A percentile compares a stretch with the other conserved stretches of the same genome.
phyloP scores from a whole-genome alignment of 139 green algal genomes.

The Chlorella sp. region DNA sequence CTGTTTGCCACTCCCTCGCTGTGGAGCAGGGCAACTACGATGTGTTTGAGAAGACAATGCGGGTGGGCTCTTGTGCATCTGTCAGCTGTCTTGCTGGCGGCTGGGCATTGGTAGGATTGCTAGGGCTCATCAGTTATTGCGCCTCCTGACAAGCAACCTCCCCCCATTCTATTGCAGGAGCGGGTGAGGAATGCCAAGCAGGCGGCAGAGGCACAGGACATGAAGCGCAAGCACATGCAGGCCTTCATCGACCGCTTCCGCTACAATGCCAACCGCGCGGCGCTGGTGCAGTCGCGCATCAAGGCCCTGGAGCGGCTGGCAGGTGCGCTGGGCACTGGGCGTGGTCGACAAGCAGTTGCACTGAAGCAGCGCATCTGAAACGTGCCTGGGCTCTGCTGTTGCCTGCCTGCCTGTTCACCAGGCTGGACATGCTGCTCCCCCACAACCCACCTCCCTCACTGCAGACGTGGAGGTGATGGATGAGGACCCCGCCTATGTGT shows the following conservation, averaged over 20 bases:
- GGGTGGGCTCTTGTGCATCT: too few species aligned
- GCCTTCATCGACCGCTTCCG: constrained; percentile 94
- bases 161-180: constrained; percentile 10
- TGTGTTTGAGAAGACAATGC: constrained; percentile 53
- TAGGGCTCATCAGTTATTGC: too few species aligned
- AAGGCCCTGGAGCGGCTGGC: constrained; percentile 92
- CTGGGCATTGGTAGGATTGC: too few species aligned
- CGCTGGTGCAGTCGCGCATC: constrained; percentile 92
- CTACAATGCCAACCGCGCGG: constrained; percentile 90
- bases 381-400: background rate
- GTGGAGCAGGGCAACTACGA: constrained; percentile 79
- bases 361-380: too few species aligned
- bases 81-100: too few species aligned
- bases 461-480: constrained; percentile 72
- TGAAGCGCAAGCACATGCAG: constrained; percentile 82
- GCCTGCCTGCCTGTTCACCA: background rate
- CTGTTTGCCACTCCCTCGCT: background rate
- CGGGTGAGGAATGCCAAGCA: constrained; percentile 70
- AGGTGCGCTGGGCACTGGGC: background rate
- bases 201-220: constrained; percentile 67
- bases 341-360: too few species aligned
- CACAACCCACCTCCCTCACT: background rate
- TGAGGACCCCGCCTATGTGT: constrained; percentile 70
- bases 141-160: background rate
- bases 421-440: too few species aligned